A percentile compares a stretch with the other conserved stretches of the same genome.
phyloP scores from a whole-genome alignment of 805 yeast species.

The Kregervanrija fluxuum region DNA sequence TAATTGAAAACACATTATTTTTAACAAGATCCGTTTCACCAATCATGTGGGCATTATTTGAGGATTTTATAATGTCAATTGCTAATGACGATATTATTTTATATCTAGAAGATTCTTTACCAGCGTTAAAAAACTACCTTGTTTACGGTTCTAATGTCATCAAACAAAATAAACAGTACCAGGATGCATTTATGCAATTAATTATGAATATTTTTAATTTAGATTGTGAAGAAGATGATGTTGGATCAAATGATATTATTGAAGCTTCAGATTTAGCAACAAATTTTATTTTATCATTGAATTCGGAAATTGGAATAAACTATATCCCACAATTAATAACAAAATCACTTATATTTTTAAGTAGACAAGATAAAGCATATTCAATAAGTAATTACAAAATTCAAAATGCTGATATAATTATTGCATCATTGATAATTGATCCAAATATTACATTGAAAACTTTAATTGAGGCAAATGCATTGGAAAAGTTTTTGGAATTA shows the following conservation, averaged over 20 bases:
- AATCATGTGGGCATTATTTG: constrained; percentile 68
- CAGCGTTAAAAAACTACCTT: constrained; percentile 68
- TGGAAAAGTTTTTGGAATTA: constrained; percentile 46
- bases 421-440: constrained; percentile 58
- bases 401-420: constrained; percentile 50
- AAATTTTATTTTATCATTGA: constrained; percentile 53
- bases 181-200: constrained; percentile 43
- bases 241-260: constrained; percentile 49
- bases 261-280: constrained; percentile 59
- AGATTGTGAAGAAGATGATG: constrained; percentile 31
- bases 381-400: constrained; percentile 27
- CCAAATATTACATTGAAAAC: constrained; percentile 44
- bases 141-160: constrained; percentile 47
- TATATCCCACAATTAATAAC: constrained; percentile 41
- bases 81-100: constrained; percentile 46
- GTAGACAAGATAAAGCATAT: constrained; percentile 26
- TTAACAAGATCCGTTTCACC: constrained; percentile 55
- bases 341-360: constrained; percentile 34
- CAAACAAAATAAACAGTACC: constrained; percentile 37
- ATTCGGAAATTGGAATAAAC: constrained; percentile 33
- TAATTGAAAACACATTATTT: constrained; percentile 71
- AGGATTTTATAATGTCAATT: constrained; percentile 33
- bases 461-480: constrained; percentile 37
- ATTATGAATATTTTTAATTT: constrained; percentile 34
- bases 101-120: constrained; percentile 69